phyloP scores from a whole-genome alignment of 1,284 basidiomycete genomes.

The Sphagnurus paluster region DNA sequence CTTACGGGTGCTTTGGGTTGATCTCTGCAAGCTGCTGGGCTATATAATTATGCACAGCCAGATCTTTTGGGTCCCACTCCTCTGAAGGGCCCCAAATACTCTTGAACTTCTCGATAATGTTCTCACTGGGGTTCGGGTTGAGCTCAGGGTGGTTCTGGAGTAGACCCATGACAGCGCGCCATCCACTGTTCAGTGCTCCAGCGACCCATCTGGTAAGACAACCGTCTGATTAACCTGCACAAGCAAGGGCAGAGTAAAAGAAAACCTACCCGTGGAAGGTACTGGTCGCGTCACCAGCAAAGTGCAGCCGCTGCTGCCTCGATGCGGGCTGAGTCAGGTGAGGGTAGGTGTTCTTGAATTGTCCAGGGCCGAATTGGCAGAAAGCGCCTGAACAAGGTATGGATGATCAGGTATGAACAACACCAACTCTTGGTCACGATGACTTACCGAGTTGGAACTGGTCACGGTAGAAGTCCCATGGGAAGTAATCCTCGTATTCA shows the following conservation, averaged over 20 bases:
- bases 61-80: conserved; percentile 18
- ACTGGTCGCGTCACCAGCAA: conserved; percentile 22
- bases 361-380: conserved; percentile 18
- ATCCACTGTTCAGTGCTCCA: conserved; percentile 19
- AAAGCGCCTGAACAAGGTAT: conserved; percentile 16
- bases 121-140: conserved; percentile 17
- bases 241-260: not conserved
- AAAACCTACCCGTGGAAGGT: conserved; percentile 17
- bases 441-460: conserved; percentile 19
- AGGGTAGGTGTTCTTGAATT: conserved; percentile 20
- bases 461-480: conserved; percentile 21
- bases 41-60: conserved; percentile 10
- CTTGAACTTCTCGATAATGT: conserved; percentile 19
- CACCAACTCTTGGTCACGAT: too few relatives aligned
- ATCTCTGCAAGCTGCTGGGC: conserved; percentile 8
- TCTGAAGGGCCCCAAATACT: conserved; percentile 14
- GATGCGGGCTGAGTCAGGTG: conserved; percentile 17
- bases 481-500: conserved; percentile 17
- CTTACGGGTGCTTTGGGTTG: not conserved
- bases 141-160: conserved; percentile 19
- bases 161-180: conserved; percentile 14
- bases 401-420: not conserved
- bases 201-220: conserved; percentile 17
- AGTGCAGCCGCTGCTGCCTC: conserved; percentile 15
- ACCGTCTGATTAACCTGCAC: not conserved